Conservation (phyloP, 1,284 basidiomycete species). For the Fomitopsis palustris region DNA sequence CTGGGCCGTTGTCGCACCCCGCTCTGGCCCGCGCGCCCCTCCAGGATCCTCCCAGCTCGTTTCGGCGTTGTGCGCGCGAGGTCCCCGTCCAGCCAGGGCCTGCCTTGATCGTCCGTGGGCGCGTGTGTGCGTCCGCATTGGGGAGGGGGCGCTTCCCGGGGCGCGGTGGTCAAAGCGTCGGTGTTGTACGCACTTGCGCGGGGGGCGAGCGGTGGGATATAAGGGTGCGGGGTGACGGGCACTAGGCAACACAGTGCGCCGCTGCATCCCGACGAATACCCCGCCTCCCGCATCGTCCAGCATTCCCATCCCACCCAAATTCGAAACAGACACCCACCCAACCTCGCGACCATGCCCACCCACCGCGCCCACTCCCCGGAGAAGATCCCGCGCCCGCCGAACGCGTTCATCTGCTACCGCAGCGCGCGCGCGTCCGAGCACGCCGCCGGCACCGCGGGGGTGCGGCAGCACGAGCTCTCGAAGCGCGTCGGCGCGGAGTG, state of each 20-base stretch:
- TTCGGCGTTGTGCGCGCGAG: too few relatives aligned
- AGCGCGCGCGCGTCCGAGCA: neutral
- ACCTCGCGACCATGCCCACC: neutral
- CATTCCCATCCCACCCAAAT: neutral
- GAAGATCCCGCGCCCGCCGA: neutral
- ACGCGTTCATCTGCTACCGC: conserved; percentile 2
- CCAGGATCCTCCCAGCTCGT: too few relatives aligned
- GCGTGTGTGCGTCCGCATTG: neutral
- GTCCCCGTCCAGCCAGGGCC: neutral
- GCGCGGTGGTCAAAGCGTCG: neutral
- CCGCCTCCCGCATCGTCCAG: too few relatives aligned
- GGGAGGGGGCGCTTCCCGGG: neutral
- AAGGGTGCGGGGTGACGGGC: neutral
- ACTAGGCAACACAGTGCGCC: neutral
- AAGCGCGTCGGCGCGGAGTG: neutral
- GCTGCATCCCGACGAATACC: too few relatives aligned
- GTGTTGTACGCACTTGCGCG: neutral
- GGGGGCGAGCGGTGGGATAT: neutral
- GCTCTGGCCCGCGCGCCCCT: too few relatives aligned
- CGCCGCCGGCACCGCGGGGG: neutral
- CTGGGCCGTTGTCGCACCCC: too few relatives aligned
- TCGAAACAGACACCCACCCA: neutral
- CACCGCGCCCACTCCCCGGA: neutral
- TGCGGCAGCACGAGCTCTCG: neutral
- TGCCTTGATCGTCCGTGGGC: neutral